Evolutionary conservation across 257 asterid genomes (phyloP), one percentile per base, ranked within the genome.

Genomic region (Echites panduratus): DNA sequence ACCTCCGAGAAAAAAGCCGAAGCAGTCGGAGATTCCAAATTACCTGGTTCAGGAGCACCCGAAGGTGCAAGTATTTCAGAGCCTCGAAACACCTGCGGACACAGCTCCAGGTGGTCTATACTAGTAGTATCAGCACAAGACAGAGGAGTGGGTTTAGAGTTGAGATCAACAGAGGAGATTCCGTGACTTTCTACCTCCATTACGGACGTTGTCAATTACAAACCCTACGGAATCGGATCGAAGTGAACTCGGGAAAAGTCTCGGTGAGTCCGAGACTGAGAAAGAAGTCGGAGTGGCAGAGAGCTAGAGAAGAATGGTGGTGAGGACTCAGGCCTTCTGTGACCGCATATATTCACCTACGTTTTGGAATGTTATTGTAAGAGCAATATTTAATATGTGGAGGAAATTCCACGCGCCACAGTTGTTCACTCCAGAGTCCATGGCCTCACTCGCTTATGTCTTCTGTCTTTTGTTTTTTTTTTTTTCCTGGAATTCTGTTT

Each of bases 151-250:
- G 79, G 78, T 49, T 38, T 57, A 44, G 82, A 79, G 35, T 29
- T 79, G 66, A 79, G 86, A 58, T 86, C 87, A 76, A 83, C 84
- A 58, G 79, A 19, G 52, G 87, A 71, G 53, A 72, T 78, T 54
- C 85, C 66, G 77, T 81, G 93, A 44, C 90, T 47, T 70, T 92
- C 85, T 66, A 85, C 87, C 79, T 85, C 96, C 94, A 88, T 87
- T 62, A 48, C 0, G n/a, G 66, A 72, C 12, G 58, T n/a, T 59
- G 75, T 47, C 52, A 35, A 53, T 13, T 29, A 69, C 61, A 20
- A 40, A 70, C 63, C 49, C 71, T 6, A 66, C 9, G 29, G 68
- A 73, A 62, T 44, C 68, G 75, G 61, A 43, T 44, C 68, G 75
- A 53, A 43, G 57, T 2, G 58, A 53, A 73, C 75, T 59, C 78